Percentiles rank a stretch among this genome's conserved stretches.
Evolutionary conservation across 768 basidiomycete genomes (phyloP).

Genomic region (Mrakia frigida): DNA sequence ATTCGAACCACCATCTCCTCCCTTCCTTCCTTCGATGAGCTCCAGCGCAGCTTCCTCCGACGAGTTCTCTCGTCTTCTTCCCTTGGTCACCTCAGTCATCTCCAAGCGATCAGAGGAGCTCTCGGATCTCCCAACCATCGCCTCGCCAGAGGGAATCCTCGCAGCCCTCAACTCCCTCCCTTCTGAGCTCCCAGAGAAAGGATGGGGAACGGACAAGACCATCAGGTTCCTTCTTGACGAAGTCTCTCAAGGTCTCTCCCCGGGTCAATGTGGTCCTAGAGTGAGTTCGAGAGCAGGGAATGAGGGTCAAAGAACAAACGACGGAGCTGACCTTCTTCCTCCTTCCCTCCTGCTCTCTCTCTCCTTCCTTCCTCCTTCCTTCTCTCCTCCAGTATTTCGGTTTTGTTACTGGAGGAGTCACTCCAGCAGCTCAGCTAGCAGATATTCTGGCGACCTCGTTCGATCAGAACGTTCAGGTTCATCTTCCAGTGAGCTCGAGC

Average conservation of each 20-base stretch:
- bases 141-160: constrained; percentile 33
- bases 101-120: constrained; percentile 2
- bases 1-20: neutral
- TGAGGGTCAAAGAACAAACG: neutral
- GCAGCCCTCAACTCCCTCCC: constrained; percentile 38
- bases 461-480: constrained; percentile 46
- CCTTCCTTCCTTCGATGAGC: neutral
- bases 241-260: constrained; percentile 42
- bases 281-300: constrained; percentile 30
- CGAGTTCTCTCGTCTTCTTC: neutral
- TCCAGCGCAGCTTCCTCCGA: neutral
- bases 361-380: neutral
- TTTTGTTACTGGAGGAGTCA: constrained; percentile 44
- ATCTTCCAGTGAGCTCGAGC: constrained; percentile 36
- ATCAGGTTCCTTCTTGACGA: constrained; percentile 39
- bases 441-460: constrained; percentile 46
- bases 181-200: constrained; percentile 38
- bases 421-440: constrained; percentile 44
- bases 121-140: constrained; percentile 14
- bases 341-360: too few species aligned
- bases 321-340: neutral
- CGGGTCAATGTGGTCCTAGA: constrained; percentile 46
- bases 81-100: constrained; percentile 4
- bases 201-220: constrained; percentile 42
- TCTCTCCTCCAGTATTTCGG: constrained; percentile 37